Percentiles rank a stretch among this genome's conserved stretches.
These are phyloP conservation scores for Saturnispora ahearnii DNA, from an alignment of 805 yeast species.

Conservation along the genomic window DNA sequence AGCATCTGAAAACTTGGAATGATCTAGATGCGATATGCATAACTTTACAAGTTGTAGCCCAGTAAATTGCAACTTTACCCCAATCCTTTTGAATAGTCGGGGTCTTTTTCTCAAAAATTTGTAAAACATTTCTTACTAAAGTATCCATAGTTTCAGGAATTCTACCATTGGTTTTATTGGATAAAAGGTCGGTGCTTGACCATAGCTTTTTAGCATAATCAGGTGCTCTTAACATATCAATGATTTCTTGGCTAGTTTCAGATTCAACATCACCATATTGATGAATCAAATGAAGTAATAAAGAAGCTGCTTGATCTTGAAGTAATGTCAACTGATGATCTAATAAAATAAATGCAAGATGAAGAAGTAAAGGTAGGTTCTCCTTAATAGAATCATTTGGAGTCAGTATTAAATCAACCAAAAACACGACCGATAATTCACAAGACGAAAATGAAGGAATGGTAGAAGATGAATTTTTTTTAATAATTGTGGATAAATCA, in stretches of 20 bases:
- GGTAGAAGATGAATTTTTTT: slow-evolving; percentile 34
- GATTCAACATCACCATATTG: slow-evolving; percentile 45
- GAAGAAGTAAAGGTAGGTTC: slow-evolving; percentile 65
- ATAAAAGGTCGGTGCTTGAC: slow-evolving; percentile 79
- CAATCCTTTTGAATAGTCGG: slow-evolving; percentile 65
- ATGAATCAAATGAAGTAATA: slow-evolving; percentile 65
- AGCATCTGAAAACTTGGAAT: slow-evolving; percentile 82
- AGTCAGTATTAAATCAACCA: slow-evolving; percentile 69
- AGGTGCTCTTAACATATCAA: slow-evolving; percentile 46
- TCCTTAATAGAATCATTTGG: slow-evolving; percentile 54
- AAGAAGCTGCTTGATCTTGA: slow-evolving; percentile 73
- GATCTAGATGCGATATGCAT: slow-evolving; percentile 96
- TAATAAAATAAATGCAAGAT: slow-evolving; percentile 66
- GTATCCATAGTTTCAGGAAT: slow-evolving; percentile 82
- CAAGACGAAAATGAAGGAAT: slow-evolving; percentile 75
- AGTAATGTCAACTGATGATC: slow-evolving; percentile 84
- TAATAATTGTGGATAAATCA: slow-evolving; percentile 49
- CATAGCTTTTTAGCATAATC: slow-evolving; percentile 50
- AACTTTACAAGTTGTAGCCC: slow-evolving; percentile 98
- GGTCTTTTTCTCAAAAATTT: slow-evolving; percentile 39
- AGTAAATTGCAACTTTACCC: slow-evolving; percentile 72
- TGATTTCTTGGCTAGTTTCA: slow-evolving; percentile 47
- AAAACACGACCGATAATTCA: slow-evolving; percentile 74
- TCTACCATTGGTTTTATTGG: slow-evolving; percentile 68
- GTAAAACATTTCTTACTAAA: slow-evolving; percentile 54